Percentiles rank a stretch among this genome's conserved stretches.
phyloP scores from a whole-genome alignment of 2,329 filamentous ascomycete species.

The Aspergillus phoenicis region DNA sequence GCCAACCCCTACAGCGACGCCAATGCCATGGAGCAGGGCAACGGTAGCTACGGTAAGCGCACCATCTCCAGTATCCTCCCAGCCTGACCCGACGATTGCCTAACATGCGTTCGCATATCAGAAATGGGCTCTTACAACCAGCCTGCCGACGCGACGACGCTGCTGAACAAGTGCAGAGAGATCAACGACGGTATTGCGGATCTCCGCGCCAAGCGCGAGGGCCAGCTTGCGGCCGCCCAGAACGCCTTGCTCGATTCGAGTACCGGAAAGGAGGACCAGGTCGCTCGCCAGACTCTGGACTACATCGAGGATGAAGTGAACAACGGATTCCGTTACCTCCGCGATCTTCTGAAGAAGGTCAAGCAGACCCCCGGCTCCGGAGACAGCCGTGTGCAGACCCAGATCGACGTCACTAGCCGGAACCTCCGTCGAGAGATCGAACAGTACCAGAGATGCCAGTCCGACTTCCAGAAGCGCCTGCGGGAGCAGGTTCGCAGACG shows the following conservation, averaged over 20 bases:
- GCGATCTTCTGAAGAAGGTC: slow-evolving; percentile 75
- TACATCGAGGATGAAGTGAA: slow-evolving; percentile 76
- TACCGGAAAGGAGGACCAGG: slow-evolving; percentile 66
- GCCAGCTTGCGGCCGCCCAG: slow-evolving; percentile 58
- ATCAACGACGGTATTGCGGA: slow-evolving; percentile 76
- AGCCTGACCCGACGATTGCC: neutral
- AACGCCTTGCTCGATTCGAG: slow-evolving; percentile 77
- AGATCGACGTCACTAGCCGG: slow-evolving; percentile 79
- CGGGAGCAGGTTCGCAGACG: slow-evolving; percentile 85
- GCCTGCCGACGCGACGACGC: slow-evolving; percentile 66
- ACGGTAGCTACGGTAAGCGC: slow-evolving; percentile 39
- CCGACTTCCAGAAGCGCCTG: slow-evolving; percentile 75
- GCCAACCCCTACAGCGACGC: slow-evolving; percentile 33
- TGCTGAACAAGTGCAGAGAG: slow-evolving; percentile 81
- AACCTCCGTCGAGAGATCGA: slow-evolving; percentile 79
- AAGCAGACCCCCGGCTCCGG: slow-evolving; percentile 79
- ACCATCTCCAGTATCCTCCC: neutral
- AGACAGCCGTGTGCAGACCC: slow-evolving; percentile 71
- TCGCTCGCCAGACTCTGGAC: slow-evolving; percentile 71
- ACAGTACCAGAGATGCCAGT: slow-evolving; percentile 78
- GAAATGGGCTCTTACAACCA: slow-evolving; percentile 47
- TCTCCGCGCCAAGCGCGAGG: slow-evolving; percentile 64
- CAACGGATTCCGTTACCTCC: slow-evolving; percentile 76
- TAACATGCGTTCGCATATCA: slow-evolving; percentile 20
- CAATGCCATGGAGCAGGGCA: slow-evolving; percentile 36